Evolutionary conservation across 768 basidiomycete genomes (phyloP).

Genomic region (Strobilomyces dryophilus): DNA sequence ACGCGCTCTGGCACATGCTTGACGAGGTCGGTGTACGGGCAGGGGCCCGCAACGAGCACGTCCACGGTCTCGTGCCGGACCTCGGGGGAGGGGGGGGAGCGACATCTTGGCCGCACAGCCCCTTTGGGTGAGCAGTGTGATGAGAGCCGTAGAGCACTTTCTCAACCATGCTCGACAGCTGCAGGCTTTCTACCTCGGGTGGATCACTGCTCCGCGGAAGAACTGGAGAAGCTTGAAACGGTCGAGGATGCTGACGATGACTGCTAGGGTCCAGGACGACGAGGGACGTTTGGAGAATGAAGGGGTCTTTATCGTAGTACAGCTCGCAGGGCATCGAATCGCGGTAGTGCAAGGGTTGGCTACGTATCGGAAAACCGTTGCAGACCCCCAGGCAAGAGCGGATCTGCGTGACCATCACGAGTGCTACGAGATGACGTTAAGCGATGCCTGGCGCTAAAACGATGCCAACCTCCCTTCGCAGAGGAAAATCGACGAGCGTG

Average conservation of each 20-base stretch:
- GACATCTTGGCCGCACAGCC: slow-evolving; percentile 69
- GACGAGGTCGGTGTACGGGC: slow-evolving; percentile 85
- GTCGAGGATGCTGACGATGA: slow-evolving; percentile 85
- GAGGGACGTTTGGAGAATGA: slow-evolving; percentile 83
- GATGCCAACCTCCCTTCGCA: slow-evolving; percentile 60
- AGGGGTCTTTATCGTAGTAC: slow-evolving; percentile 94
- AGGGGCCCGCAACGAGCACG: slow-evolving; percentile 81
- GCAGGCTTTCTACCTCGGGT: slow-evolving; percentile 63
- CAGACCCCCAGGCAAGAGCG: slow-evolving; percentile 95
- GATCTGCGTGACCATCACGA: slow-evolving; percentile 92
- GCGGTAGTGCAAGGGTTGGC: slow-evolving; percentile 92
- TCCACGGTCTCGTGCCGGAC: slow-evolving; percentile 88
- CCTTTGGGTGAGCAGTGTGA: slow-evolving; percentile 81
- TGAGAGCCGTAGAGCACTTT: slow-evolving; percentile 85
- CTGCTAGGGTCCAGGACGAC: slow-evolving; percentile 73
- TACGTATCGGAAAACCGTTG: slow-evolving; percentile 93
- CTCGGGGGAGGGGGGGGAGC: slow-evolving; percentile 49
- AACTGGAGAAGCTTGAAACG: slow-evolving; percentile 80
- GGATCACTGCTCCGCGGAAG: slow-evolving; percentile 60
- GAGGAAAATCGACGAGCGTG: slow-evolving; percentile 80
- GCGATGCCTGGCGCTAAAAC: background rate
- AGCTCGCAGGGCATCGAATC: slow-evolving; percentile 94
- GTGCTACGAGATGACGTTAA: slow-evolving; percentile 49
- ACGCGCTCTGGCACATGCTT: slow-evolving; percentile 89
- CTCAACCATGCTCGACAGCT: slow-evolving; percentile 83